phyloP scores from a whole-genome alignment of 331 rosid genomes.

The Rosa hybrid region DNA sequence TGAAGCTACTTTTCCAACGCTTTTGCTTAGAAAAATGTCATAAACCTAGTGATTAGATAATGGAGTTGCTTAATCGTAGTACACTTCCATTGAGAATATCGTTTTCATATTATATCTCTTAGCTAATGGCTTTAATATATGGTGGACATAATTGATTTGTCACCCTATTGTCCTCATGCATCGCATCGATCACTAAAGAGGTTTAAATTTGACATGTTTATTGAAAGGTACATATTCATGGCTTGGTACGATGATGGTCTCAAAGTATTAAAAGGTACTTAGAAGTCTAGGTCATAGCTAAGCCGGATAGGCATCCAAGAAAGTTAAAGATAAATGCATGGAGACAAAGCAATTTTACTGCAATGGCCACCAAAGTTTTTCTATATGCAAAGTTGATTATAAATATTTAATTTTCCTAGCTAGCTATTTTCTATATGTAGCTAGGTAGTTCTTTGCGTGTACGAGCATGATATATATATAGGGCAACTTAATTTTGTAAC shows the following conservation, averaged over 20 bases:
- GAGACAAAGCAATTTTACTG: not conserved
- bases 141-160: constrained; percentile 4
- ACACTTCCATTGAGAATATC: constrained; percentile 33
- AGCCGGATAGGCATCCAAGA: constrained; percentile 2
- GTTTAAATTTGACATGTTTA: not conserved
- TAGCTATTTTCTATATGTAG: not conserved
- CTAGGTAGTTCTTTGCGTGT: not conserved
- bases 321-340: constrained; percentile 7
- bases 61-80: not conserved
- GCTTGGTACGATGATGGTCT: constrained; percentile 43
- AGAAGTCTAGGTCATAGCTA: constrained; percentile 15
- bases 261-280: constrained; percentile 4
- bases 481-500: not conserved
- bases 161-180: constrained; percentile 5
- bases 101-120: not conserved
- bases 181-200: not conserved
- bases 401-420: not conserved
- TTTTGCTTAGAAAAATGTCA: constrained; percentile 23
- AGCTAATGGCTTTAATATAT: not conserved
- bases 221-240: constrained; percentile 34
- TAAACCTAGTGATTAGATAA: not conserved
- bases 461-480: not conserved
- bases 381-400: not conserved
- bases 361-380: not conserved
- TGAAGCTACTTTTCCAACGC: constrained; percentile 37